Conservation (phyloP, 2,329 filamentous ascomycete genomes). For the Zymoseptoria tritici region DNA sequence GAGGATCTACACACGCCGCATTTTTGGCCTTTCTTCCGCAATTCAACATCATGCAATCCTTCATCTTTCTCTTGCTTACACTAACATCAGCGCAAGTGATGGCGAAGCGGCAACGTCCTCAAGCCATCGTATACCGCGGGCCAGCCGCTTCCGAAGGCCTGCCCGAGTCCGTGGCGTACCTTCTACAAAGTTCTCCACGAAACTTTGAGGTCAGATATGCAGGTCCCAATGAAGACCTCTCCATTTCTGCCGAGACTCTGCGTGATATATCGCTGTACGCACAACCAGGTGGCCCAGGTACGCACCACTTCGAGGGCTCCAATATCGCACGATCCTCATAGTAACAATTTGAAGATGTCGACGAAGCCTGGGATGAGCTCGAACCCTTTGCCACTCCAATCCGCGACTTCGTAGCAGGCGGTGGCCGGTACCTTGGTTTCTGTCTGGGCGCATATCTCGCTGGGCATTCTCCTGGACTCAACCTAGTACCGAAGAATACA, state of each 20-base stretch:
- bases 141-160: slow-evolving; percentile 10
- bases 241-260: slow-evolving; percentile 12
- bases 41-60: background rate
- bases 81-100: background rate
- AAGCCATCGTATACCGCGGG: slow-evolving; percentile 17
- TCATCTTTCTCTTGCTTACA: background rate
- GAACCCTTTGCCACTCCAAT: slow-evolving; percentile 8
- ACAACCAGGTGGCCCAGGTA: slow-evolving; percentile 19
- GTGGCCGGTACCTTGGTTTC: slow-evolving; percentile 19
- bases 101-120: background rate
- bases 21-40: background rate
- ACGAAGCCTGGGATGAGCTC: slow-evolving; percentile 12
- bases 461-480: slow-evolving; percentile 13
- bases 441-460: slow-evolving; percentile 19
- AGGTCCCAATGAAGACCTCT: slow-evolving; percentile 12
- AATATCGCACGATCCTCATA: background rate
- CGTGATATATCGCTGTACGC: slow-evolving; percentile 10
- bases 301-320: background rate
- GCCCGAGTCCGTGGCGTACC: slow-evolving; percentile 13
- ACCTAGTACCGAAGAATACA: slow-evolving; percentile 9
- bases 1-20: background rate
- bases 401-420: slow-evolving; percentile 14
- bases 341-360: slow-evolving; percentile 3
- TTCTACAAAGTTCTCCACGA: slow-evolving; percentile 8
- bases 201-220: slow-evolving; percentile 15